Percentiles rank a stretch among this genome's conserved stretches.
Conservation (phyloP, 495 filamentous ascomycete species). For the Penicillium dipodomyicola region DNA sequence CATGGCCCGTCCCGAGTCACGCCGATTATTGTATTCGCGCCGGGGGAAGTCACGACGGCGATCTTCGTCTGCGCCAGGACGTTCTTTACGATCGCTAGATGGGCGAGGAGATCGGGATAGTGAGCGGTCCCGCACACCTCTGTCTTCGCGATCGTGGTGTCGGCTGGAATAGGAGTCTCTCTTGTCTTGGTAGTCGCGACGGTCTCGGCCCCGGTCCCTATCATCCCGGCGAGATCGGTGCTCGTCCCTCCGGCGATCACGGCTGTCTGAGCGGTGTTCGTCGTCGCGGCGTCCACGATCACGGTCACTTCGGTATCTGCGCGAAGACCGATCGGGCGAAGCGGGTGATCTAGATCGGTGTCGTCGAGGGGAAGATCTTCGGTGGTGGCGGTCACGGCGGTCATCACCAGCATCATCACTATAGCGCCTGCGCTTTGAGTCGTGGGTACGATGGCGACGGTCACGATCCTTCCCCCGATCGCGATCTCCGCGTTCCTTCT, state of each 20-base stretch:
- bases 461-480: slow-evolving; percentile 24
- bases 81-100: slow-evolving; percentile 15
- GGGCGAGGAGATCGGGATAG: slow-evolving; percentile 14
- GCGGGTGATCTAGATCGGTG: slow-evolving; percentile 39
- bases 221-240: slow-evolving; percentile 24
- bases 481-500: slow-evolving; percentile 52
- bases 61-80: slow-evolving; percentile 1
- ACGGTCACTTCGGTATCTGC: slow-evolving; percentile 33
- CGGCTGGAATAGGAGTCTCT: slow-evolving; percentile 25
- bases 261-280: slow-evolving; percentile 21
- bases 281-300: slow-evolving; percentile 22
- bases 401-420: slow-evolving; percentile 32
- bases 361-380: slow-evolving; percentile 29
- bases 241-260: slow-evolving; percentile 23
- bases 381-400: slow-evolving; percentile 27
- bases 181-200: slow-evolving; percentile 18
- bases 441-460: slow-evolving; percentile 23
- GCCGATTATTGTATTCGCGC: slow-evolving; percentile 18
- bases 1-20: slow-evolving; percentile 25
- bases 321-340: slow-evolving; percentile 27
- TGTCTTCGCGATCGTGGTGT: slow-evolving; percentile 30
- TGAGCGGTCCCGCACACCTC: slow-evolving; percentile 24
- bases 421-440: slow-evolving; percentile 29
- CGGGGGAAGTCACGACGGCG: slow-evolving; percentile 21
- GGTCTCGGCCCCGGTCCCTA: slow-evolving; percentile 23